Base-by-base conservation (phyloP, 129 eudicot genomes). In the Smallanthus sonchifolius region DNA sequence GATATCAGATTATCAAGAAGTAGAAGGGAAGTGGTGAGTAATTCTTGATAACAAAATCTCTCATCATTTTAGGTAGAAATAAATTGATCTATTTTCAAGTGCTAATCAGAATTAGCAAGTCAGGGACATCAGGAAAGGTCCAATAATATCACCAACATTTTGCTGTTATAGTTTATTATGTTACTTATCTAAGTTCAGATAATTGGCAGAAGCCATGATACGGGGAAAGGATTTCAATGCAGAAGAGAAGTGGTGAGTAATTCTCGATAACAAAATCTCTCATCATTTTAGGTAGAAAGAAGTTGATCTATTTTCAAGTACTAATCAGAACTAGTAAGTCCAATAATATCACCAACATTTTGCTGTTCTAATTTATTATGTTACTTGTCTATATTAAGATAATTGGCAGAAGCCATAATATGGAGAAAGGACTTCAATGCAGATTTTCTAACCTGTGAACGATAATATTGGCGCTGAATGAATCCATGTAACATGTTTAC, bases 1-100 rank as follows among this genome's bases (percentile, higher is more conserved):
- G 57, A 67, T 67, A 67, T 67, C 44, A 67, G 72, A 67, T 67
- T 43, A 44, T 67, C 60, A 24, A 55, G 35, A 69, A 45, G 42
- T 30, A 47, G 59, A 32, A 68, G 7, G 20, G 60, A 45, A 8
- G 28, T 14, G n/a, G 30, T 68, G 42, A 45, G 28, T 28, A 24
- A 7, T 30, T 49, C 28, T n/a, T 5, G 42, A 13, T 68, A 67
- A 42, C 52, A 67, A 10, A 6, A 32, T 20, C 14, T 44, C 11
- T 10, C 3, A 44, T 44, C 15, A 10, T 44, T 9, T 44, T 44
- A 44, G 49, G 49, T 10, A 44, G 49, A 44, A 44, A 44, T 3
- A 44, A 44, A 15, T 44, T 3, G 15, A 10, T 40, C 10, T 9
- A 44, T 44, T 10, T 44, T 8, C 49, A 4, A 44, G 15, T 15